phyloP scores from a whole-genome alignment of 2,329 filamentous ascomycete species.

The Colletotrichum sp. region DNA sequence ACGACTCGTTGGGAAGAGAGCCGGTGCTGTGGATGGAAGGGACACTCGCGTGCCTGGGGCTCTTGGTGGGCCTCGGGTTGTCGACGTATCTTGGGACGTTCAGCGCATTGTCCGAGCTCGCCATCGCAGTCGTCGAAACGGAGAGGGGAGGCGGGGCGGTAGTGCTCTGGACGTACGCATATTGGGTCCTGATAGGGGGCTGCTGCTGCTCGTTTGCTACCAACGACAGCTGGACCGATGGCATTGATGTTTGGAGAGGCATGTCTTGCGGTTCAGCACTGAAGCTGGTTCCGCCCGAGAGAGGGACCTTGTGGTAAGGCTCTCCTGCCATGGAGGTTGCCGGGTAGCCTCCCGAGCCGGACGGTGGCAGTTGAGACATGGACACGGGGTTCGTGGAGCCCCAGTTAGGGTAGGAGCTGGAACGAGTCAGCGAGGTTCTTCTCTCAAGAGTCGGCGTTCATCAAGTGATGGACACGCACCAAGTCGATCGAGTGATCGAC shows the following conservation, averaged over 20 bases:
- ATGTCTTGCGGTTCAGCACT: conserved; percentile 59
- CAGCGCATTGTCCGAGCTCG: conserved; percentile 47
- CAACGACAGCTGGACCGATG: conserved; percentile 58
- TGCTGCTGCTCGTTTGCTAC: conserved; percentile 52
- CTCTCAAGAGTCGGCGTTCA: not conserved
- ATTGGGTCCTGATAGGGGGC: conserved; percentile 57
- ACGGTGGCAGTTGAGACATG: conserved; percentile 54
- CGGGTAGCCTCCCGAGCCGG: conserved; percentile 53
- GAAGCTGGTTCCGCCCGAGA: conserved; percentile 53
- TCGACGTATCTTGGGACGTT: conserved; percentile 64
- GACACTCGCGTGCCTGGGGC: conserved; percentile 58
- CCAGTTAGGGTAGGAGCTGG: conserved; percentile 65
- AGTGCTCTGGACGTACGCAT: conserved; percentile 58
- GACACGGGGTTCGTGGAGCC: conserved; percentile 48
- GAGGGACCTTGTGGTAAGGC: conserved; percentile 58
- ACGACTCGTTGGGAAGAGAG: conserved; percentile 53
- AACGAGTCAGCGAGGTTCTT: not conserved
- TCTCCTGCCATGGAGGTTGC: conserved; percentile 55
- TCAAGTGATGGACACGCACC: not conserved
- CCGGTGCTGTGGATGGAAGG: conserved; percentile 57
- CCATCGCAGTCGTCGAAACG: conserved; percentile 41
- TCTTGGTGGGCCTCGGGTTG: conserved; percentile 61
- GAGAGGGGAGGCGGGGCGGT: conserved; percentile 57
- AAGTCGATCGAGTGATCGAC: not conserved
- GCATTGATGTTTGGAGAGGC: conserved; percentile 58